phyloP scores from a whole-genome alignment of 2,329 filamentous ascomycete species.

The Fusarium liriodendri region DNA sequence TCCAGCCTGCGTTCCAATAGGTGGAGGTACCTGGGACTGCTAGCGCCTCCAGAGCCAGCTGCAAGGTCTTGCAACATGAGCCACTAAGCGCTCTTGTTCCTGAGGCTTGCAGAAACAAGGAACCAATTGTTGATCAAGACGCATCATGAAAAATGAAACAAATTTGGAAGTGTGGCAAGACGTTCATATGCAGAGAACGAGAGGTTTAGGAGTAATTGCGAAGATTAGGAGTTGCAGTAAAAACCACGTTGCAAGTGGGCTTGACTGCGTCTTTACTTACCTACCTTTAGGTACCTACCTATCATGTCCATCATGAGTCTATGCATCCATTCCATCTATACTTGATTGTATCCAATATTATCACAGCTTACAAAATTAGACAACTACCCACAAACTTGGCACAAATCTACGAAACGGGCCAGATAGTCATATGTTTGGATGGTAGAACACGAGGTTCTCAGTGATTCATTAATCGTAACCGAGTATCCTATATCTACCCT shows the following conservation, averaged over 20 bases:
- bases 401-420: neutral
- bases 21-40: constrained; percentile 32
- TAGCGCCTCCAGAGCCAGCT: neutral
- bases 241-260: neutral
- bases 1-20: neutral
- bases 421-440: neutral
- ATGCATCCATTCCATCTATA: neutral
- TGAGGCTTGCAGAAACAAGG: neutral
- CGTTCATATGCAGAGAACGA: neutral
- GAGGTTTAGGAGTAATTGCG: neutral
- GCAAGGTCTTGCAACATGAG: constrained; percentile 3
- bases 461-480: constrained; percentile 37
- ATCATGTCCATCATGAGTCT: neutral
- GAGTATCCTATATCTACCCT: constrained; percentile 35
- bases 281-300: neutral
- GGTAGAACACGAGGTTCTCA: constrained; percentile 35
- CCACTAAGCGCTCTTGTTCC: constrained; percentile 26
- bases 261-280: neutral
- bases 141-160: neutral
- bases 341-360: neutral
- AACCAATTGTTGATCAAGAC: neutral
- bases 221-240: neutral
- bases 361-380: neutral
- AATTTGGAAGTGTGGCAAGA: neutral
- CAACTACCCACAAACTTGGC: neutral